These are phyloP conservation scores for Daldinia concentrica DNA, from an alignment of 495 filamentous ascomycete genomes.

Conservation along the genomic window DNA sequence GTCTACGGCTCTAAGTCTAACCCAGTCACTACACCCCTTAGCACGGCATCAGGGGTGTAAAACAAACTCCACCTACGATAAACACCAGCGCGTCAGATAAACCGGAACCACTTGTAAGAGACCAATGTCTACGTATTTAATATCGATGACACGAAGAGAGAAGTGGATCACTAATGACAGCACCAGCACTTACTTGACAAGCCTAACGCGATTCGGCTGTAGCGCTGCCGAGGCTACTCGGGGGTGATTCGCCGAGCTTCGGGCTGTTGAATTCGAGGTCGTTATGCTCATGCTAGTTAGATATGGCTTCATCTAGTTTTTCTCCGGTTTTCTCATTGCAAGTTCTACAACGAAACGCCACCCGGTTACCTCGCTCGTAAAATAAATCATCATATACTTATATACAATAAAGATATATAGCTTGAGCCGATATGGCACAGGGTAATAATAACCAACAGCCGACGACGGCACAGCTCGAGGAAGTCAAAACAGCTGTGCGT, in stretches of 20 bases:
- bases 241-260: conserved; percentile 22
- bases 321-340: background rate
- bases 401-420: background rate
- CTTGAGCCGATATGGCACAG: conserved; percentile 24
- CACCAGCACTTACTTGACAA: background rate
- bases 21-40: background rate
- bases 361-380: background rate
- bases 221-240: conserved; percentile 31
- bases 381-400: background rate
- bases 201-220: conserved; percentile 25
- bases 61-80: background rate
- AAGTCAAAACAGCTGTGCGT: conserved; percentile 26
- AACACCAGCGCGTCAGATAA: background rate
- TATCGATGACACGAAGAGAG: conserved; percentile 11
- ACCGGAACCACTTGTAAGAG: background rate
- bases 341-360: background rate
- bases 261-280: background rate
- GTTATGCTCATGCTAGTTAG: conserved; percentile 5
- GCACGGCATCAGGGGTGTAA: background rate
- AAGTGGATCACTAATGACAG: conserved; percentile 34
- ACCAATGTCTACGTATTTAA: background rate
- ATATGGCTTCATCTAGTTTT: conserved; percentile 1
- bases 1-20: too few relatives aligned
- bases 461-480: conserved; percentile 24
- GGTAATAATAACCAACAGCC: conserved; percentile 14